These are phyloP conservation scores for Daldinia eschscholtzii DNA, from an alignment of 2,329 filamentous ascomycete genomes.

Conservation along the genomic window DNA sequence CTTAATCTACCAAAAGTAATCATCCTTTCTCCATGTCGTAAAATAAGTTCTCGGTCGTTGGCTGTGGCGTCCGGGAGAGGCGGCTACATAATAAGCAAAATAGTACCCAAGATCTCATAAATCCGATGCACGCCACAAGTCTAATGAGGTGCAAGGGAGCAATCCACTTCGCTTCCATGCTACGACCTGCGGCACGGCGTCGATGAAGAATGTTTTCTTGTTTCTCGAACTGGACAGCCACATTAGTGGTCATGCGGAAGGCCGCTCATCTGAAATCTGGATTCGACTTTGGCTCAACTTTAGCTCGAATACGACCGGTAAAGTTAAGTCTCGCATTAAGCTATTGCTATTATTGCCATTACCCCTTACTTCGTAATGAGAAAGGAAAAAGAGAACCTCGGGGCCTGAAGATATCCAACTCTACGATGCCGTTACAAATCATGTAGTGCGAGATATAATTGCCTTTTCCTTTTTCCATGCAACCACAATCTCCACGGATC, in stretches of 20 bases:
- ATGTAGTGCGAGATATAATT: slow-evolving; percentile 14
- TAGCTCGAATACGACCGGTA: slow-evolving; percentile 13
- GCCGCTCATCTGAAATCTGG: slow-evolving; percentile 31
- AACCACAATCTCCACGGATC: slow-evolving; percentile 25
- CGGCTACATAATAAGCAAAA: slow-evolving; percentile 20
- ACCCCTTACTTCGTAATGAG: slow-evolving; percentile 15
- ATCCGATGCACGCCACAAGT: slow-evolving; percentile 12
- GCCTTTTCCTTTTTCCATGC: slow-evolving; percentile 25
- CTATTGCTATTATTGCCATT: not conserved
- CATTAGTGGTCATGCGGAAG: slow-evolving; percentile 30
- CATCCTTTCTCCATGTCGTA: not conserved
- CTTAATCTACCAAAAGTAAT: not conserved
- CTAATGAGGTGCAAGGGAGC: slow-evolving; percentile 9
- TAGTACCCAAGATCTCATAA: slow-evolving; percentile 2
- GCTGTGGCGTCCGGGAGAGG: slow-evolving; percentile 7
- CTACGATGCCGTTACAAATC: slow-evolving; percentile 2
- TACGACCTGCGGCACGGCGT: slow-evolving; percentile 7
- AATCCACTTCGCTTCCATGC: slow-evolving; percentile 4
- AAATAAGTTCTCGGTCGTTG: slow-evolving; percentile 30
- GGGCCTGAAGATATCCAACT: slow-evolving; percentile 28
- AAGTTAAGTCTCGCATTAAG: slow-evolving; percentile 23
- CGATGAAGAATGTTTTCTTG: slow-evolving; percentile 18
- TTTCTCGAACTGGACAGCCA: slow-evolving; percentile 13
- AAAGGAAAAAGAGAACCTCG: slow-evolving; percentile 8
- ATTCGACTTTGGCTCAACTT: not conserved